Base-by-base conservation (phyloP, 306 rosid species). In the Lablab purpureus region DNA sequence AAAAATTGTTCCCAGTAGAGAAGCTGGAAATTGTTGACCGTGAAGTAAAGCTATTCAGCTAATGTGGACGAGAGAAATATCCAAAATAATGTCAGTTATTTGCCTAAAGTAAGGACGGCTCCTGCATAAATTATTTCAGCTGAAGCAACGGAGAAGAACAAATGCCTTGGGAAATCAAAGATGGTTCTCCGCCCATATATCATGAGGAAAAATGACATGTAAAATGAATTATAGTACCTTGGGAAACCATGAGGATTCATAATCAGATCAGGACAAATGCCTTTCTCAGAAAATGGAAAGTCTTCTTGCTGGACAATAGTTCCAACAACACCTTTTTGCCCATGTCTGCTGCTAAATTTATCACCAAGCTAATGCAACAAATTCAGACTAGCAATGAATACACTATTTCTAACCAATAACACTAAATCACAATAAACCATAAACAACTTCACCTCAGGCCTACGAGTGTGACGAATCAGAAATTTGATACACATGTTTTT, bases 221-320 rank as follows among this genome's bases (percentile, higher is more conserved):
- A 58, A 40, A 68, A 74, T 81, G 22, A 65, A 65, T 25, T 43
- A 54, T 7, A 23, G 78, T 82, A 91, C 98, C 98, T 95, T 25
- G 99, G 97, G 84, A 95, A 95, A 75, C 99, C 99, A 81, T 95
- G 99, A 78, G 97, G 99, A 72, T 95, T 95, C 99, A 95, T 95
- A 63, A 95, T 95, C 76, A 95, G 83, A 85, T 95, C 99, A 7
- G 99, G 97, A 84, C 99, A 94, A 75, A 95, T 90, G 88, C 99
- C 99, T 81, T 92, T 90, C 85, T 95, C 99, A 47, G 97, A 89
- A 87, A 95, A 95, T 2, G 99, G 99, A 41, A 95, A 92, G 80
- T 95, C 99, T 84, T 95, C 99, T 87, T 95, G 98, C 66, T 83
- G 95, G 76, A 95, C 92, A 82, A 95, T 90, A 55, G 97, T 95